Evolutionary conservation across 1,284 basidiomycete species (phyloP).

Genomic region (Rhodotorula sp.): DNA sequence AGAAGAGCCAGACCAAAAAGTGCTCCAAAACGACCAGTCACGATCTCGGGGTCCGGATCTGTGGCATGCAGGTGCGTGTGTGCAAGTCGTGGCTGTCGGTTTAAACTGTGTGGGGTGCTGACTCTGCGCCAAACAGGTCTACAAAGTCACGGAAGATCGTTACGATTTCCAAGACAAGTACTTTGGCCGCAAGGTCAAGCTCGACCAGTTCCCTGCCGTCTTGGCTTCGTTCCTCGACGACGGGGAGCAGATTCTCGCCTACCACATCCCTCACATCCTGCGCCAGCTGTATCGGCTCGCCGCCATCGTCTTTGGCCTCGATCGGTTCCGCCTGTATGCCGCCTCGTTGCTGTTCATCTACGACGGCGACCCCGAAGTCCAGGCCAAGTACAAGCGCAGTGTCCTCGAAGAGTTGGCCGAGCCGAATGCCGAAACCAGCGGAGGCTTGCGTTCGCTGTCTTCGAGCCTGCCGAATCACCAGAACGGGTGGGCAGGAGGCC

Average conservation of each 20-base stretch:
- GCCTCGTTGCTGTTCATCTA: conserved; percentile 96
- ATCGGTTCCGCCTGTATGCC: conserved; percentile 96
- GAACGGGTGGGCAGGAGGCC: conserved; percentile 12
- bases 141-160: conserved; percentile 75
- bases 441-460: conserved; percentile 25
- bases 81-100: neutral
- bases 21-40: conserved; percentile 94
- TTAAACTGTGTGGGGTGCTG: neutral
- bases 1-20: conserved; percentile 97
- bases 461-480: conserved; percentile 31
- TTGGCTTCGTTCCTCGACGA: conserved; percentile 82
- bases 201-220: conserved; percentile 78
- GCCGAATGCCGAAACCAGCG: conserved; percentile 41
- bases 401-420: conserved; percentile 22
- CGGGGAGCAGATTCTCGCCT: conserved; percentile 76
- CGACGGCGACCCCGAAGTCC: conserved; percentile 86
- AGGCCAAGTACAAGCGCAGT: conserved; percentile 52
- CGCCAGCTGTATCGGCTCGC: conserved; percentile 93
- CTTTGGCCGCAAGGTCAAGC: conserved; percentile 82
- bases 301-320: conserved; percentile 78
- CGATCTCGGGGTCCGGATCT: conserved; percentile 85
- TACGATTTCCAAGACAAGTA: conserved; percentile 98
- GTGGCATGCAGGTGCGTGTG: conserved; percentile 93
- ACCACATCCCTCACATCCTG: conserved; percentile 88
- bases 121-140: conserved; percentile 64